Evolutionary conservation across 352 stramenopile species (phyloP).

Genomic region (Phytopythium cucurbitacearum): DNA sequence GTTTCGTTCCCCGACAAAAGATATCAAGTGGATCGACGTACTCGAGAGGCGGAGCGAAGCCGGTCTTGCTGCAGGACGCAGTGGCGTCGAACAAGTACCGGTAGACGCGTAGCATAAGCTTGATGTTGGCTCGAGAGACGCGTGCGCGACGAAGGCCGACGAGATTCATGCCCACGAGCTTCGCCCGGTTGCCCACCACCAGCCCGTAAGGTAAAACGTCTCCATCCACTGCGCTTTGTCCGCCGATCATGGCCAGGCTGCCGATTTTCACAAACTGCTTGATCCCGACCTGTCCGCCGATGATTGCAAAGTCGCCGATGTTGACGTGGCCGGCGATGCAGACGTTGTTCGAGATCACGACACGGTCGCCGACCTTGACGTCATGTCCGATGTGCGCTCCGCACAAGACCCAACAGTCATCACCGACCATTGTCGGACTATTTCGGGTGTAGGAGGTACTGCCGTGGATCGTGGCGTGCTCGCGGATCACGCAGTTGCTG

Average conservation of each 20-base stretch:
- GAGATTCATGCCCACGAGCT: conserved; percentile 73
- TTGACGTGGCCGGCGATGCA: conserved; percentile 76
- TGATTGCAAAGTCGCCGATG: conserved; percentile 70
- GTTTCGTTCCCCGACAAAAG: neutral
- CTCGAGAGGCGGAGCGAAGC: conserved; percentile 71
- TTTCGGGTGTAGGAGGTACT: conserved; percentile 62
- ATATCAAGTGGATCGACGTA: conserved; percentile 14
- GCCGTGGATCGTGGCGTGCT: conserved; percentile 80
- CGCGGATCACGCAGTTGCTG: conserved; percentile 70
- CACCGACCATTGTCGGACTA: conserved; percentile 49
- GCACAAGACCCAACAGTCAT: conserved; percentile 79
- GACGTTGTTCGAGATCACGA: conserved; percentile 82
- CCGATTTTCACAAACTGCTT: conserved; percentile 77
- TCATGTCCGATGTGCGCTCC: conserved; percentile 76
- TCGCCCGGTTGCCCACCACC: conserved; percentile 70
- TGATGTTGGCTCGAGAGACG: conserved; percentile 61
- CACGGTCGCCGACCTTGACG: conserved; percentile 47
- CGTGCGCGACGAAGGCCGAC: conserved; percentile 62
- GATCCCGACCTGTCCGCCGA: conserved; percentile 72
- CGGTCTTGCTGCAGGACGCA: conserved; percentile 44
- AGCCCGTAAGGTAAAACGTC: conserved; percentile 80
- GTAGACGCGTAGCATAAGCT: conserved; percentile 71
- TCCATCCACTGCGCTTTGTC: conserved; percentile 75
- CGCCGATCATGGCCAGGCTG: conserved; percentile 70
- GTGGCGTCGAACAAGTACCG: conserved; percentile 69